Base-by-base conservation (phyloP, 768 basidiomycete genomes). In the Crassisporium funariophilum region DNA sequence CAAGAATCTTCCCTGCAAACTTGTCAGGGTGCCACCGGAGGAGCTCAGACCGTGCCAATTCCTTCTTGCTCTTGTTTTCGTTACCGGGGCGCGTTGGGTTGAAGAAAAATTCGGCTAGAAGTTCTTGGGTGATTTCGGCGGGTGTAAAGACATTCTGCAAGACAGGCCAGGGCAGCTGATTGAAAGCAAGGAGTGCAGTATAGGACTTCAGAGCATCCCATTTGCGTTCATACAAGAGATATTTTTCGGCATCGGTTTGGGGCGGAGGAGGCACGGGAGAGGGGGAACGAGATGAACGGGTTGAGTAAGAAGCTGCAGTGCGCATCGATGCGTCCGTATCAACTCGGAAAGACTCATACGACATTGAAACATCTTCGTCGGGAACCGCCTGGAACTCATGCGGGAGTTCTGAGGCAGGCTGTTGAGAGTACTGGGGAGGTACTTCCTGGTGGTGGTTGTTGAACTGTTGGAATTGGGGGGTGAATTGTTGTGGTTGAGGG, bases 21-120 rank as follows among this genome's bases (percentile, higher is more conserved):
- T 77, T 81, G 51, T 84, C 81, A 4, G 80, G 77, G 49, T 83
- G 79, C 69, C 75, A 83, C 16, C 72, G 68, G 35, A 79, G 56
- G 22, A 81, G 59, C 52, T 83, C 80, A n/a, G 47, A 50, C 47
- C 66, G 72, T 49, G 77, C 47, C 15, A 60, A 53, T 29, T 73
- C 75, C 46, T 61, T 64, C 3, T 41, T 54, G 1, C 62, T 59
- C 54, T 70, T 74, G 3, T 57, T 61, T 25, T 64, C 53, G 17
- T 57, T 41, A 5, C 49, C 56, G 0, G 63, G 57, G 25, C 68
- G 66, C 25, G 50, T 58, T 19, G 65, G 62, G 51, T 73, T 66
- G 41, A 72, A 64, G 19, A 78, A 36, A 58, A 82, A 82, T 27
- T 59, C 50, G 1, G 51, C 47, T 3, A 81, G 59, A 13, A 44